These are phyloP conservation scores for Tuber aestivum DNA, from an alignment of 495 filamentous ascomycete species.

Conservation along the genomic window DNA sequence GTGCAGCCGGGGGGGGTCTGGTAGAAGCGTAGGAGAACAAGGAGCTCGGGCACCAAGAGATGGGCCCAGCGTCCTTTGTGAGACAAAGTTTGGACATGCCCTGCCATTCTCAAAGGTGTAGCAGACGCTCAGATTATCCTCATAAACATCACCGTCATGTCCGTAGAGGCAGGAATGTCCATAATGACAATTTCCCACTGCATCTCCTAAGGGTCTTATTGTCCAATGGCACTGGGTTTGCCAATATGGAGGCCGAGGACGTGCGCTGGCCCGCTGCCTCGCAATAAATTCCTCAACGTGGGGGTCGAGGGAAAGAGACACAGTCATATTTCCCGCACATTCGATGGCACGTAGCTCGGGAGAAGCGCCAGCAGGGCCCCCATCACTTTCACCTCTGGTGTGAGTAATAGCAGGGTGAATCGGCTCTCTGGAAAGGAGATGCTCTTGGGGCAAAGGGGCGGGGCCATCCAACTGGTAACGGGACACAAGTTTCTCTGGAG, in stretches of 20 bases:
- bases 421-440: background rate
- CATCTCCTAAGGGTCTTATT: background rate
- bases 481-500: background rate
- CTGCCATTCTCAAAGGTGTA: background rate
- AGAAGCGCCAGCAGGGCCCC: background rate
- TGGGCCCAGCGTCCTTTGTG: background rate
- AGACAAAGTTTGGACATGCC: background rate
- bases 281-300: background rate
- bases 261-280: background rate
- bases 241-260: background rate
- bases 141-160: background rate
- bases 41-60: background rate
- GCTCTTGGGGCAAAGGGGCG: background rate
- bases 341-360: background rate
- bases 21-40: background rate
- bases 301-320: background rate
- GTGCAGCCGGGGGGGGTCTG: background rate
- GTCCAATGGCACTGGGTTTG: background rate
- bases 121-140: background rate
- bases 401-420: accelerated
- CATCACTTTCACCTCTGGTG: background rate
- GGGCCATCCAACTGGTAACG: background rate
- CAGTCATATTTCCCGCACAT: background rate
- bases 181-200: background rate
- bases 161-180: background rate